A percentile compares a stretch with the other conserved stretches of the same genome.
Conservation (phyloP, 257 asterid species). For the Nicotiana tabacum region DNA sequence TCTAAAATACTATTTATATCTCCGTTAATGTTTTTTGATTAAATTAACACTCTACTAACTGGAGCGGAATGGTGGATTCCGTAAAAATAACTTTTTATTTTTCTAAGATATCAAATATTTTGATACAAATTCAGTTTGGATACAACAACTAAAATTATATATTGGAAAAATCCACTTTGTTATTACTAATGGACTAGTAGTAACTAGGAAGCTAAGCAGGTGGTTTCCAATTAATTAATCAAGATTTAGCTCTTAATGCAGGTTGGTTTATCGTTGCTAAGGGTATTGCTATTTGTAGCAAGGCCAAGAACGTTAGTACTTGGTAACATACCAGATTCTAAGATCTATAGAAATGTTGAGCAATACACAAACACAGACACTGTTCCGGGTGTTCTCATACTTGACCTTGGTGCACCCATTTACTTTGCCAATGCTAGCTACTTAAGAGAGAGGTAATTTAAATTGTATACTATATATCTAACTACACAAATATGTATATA, state of each 20-base stretch:
- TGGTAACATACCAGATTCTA: slow-evolving; percentile 78
- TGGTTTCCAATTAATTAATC: not conserved
- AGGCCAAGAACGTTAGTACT: slow-evolving; percentile 76
- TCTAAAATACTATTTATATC: too few relatives aligned
- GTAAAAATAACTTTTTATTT: too few relatives aligned
- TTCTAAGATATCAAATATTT: too few relatives aligned
- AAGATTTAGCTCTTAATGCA: slow-evolving; percentile 13
- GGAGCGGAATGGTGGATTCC: too few relatives aligned
- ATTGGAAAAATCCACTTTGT: too few relatives aligned
- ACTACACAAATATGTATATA: not conserved
- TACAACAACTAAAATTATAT: too few relatives aligned
- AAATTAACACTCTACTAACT: too few relatives aligned
- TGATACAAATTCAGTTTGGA: too few relatives aligned
- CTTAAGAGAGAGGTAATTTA: slow-evolving; percentile 80
- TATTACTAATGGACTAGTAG: too few relatives aligned
- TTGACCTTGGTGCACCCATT: slow-evolving; percentile 84
- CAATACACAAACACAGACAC: slow-evolving; percentile 58
- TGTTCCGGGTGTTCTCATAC: slow-evolving; percentile 69
- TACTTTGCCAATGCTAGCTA: slow-evolving; percentile 87
- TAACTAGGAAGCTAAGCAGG: not conserved
- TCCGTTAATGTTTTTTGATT: too few relatives aligned
- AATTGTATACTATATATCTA: not conserved
- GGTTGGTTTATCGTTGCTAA: slow-evolving; percentile 67
- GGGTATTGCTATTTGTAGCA: slow-evolving; percentile 77
- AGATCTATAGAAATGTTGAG: slow-evolving; percentile 64